Percentiles rank a stretch among this genome's conserved stretches.
These are phyloP conservation scores for Phytophthora colocasiae DNA, from an alignment of 352 stramenopile species.

Conservation along the genomic window DNA sequence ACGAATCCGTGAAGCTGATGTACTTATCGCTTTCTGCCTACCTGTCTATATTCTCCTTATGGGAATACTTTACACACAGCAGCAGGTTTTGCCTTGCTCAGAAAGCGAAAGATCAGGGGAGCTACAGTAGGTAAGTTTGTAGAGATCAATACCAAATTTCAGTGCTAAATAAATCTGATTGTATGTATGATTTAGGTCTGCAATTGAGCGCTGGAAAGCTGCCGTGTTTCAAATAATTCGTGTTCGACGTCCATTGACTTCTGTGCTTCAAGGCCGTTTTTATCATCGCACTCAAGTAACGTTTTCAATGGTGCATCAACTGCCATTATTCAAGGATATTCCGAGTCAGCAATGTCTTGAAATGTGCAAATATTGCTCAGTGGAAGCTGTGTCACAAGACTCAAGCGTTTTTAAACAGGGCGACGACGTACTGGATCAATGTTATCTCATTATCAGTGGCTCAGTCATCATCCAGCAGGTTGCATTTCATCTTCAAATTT, in stretches of 20 bases:
- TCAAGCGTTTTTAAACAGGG: slow-evolving; percentile 42
- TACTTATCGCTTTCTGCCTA: slow-evolving; percentile 34
- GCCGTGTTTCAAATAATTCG: slow-evolving; percentile 51
- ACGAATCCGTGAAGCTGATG: slow-evolving; percentile 20
- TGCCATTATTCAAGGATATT: slow-evolving; percentile 43
- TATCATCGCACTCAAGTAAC: slow-evolving; percentile 48
- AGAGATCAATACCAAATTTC: not conserved
- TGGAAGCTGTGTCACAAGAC: slow-evolving; percentile 41
- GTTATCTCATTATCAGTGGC: slow-evolving; percentile 50
- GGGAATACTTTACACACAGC: not conserved
- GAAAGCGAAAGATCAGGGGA: not conserved
- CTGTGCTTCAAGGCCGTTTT: slow-evolving; percentile 32
- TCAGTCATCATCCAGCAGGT: slow-evolving; percentile 45
- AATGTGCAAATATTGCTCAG: slow-evolving; percentile 41
- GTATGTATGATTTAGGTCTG: slow-evolving; percentile 2
- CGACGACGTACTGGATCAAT: slow-evolving; percentile 36
- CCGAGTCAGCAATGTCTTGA: slow-evolving; percentile 21
- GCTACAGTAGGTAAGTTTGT: not conserved
- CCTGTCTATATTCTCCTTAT: slow-evolving; percentile 13
- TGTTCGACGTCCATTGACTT: slow-evolving; percentile 40
- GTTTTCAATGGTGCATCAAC: slow-evolving; percentile 37
- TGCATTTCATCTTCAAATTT: not conserved
- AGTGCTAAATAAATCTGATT: not conserved
- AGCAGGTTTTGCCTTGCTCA: not conserved
- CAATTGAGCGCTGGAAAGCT: slow-evolving; percentile 22